A percentile compares a stretch with the other conserved stretches of the same genome.
Evolutionary conservation across 768 basidiomycete species (phyloP).

Genomic region (Podaxis carcinomalis): DNA sequence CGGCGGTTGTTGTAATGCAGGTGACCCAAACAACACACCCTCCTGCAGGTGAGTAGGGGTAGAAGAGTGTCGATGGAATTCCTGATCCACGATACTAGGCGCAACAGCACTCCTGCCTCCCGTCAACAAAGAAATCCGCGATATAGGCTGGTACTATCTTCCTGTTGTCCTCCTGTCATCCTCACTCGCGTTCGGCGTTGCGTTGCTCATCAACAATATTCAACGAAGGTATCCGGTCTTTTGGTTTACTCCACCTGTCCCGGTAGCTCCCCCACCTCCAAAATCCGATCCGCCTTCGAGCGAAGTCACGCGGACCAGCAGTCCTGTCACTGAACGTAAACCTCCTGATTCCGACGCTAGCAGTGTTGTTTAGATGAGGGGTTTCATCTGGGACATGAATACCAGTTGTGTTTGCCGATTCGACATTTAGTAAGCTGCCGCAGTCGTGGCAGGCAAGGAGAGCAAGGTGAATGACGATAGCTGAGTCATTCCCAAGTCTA

Average conservation of each 20-base stretch:
- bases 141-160: constrained; percentile 50
- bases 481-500: no score
- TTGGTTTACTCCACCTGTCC: constrained; percentile 31
- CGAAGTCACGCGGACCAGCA: background rate
- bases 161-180: constrained; percentile 48
- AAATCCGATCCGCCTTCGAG: background rate
- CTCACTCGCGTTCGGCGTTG: constrained; percentile 37
- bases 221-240: constrained; percentile 46
- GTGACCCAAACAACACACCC: constrained; percentile 49
- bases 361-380: background rate
- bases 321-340: background rate
- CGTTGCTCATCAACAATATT: constrained; percentile 46
- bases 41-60: constrained; percentile 36
- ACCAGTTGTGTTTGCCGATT: no score
- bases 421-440: no score
- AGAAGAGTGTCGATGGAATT: background rate
- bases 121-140: constrained; percentile 34
- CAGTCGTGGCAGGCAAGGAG: no score
- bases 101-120: constrained; percentile 52
- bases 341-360: background rate
- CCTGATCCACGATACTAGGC: constrained; percentile 22
- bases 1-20: constrained; percentile 45
- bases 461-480: no score
- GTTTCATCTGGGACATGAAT: background rate
- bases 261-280: background rate